Evolutionary conservation across 768 basidiomycete genomes (phyloP).

Genomic region (Pisolithus microcarpus): DNA sequence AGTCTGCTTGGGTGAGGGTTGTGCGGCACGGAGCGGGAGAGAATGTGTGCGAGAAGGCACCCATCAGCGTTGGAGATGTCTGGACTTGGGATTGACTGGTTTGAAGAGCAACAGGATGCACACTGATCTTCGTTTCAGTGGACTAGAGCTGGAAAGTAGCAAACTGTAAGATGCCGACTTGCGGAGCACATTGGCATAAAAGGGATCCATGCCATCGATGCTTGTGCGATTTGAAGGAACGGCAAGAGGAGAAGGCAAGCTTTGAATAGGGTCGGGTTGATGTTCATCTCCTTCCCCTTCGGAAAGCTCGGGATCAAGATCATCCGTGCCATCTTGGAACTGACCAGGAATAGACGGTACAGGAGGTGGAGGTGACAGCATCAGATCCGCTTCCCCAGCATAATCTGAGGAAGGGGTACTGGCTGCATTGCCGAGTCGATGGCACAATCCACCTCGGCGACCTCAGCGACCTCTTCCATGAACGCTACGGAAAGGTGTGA

Average conservation of each 20-base stretch:
- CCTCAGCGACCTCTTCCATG: too few relatives aligned
- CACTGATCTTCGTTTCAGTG: conserved; percentile 14
- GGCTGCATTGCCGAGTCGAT: conserved; percentile 24
- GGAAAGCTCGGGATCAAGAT: conserved; percentile 17
- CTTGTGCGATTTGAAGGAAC: conserved; percentile 56
- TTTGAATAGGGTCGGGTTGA: conserved; percentile 19
- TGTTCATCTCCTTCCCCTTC: conserved; percentile 25
- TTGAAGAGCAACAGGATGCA: too few relatives aligned
- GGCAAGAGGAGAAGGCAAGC: conserved; percentile 35
- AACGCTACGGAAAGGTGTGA: too few relatives aligned
- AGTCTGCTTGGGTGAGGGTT: too few relatives aligned
- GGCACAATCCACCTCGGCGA: too few relatives aligned
- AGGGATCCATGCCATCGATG: conserved; percentile 84
- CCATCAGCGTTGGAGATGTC: too few relatives aligned
- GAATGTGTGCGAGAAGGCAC: too few relatives aligned
- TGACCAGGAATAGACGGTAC: conserved; percentile 29
- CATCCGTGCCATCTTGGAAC: conserved; percentile 21
- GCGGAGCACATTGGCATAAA: conserved; percentile 60
- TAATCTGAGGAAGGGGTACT: conserved; percentile 45
- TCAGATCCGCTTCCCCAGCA: conserved; percentile 21
- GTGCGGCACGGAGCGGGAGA: too few relatives aligned
- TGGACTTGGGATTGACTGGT: too few relatives aligned
- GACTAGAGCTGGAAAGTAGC: conserved; percentile 44
- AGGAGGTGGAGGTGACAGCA: conserved; percentile 23
- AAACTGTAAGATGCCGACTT: not conserved